Conservation (phyloP, 257 asterid species). For the Rubia yunnanensis region DNA sequence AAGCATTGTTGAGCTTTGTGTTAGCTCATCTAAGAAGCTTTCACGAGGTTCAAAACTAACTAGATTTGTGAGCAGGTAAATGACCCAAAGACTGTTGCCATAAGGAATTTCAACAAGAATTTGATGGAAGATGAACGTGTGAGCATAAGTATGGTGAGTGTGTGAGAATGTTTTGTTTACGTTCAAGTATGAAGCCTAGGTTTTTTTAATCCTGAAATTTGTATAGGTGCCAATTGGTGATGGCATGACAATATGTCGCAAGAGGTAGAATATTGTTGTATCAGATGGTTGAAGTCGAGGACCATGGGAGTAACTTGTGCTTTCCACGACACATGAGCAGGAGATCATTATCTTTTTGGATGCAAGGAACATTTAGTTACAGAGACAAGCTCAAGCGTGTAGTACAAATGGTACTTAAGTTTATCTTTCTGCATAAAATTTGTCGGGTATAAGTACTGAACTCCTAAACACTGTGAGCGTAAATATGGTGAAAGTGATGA, state of each 20-base stretch:
- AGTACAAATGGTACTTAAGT: not conserved
- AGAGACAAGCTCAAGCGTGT: not conserved
- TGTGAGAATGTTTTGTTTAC: constrained; percentile 3
- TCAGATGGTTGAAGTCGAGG: not conserved
- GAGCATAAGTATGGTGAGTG: constrained; percentile 77
- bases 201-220: not conserved
- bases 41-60: constrained; percentile 4
- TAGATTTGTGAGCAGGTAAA: constrained; percentile 33
- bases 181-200: not conserved
- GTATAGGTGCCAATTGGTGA: constrained; percentile 75
- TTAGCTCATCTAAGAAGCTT: not conserved
- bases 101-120: constrained; percentile 53
- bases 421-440: not conserved
- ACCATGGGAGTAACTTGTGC: not conserved
- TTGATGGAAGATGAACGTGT: constrained; percentile 75
- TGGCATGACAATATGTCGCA: constrained; percentile 77
- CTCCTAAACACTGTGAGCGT: not conserved
- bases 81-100: constrained; percentile 58
- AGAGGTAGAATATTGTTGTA: constrained; percentile 24
- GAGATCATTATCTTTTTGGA: not conserved
- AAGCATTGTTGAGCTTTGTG: not conserved
- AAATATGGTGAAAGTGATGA: no score
- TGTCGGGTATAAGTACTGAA: not conserved
- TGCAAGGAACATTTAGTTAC: not conserved
- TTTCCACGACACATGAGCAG: no score